Base-by-base conservation (phyloP, 345 rosid genomes). In the Chamaenerion angustifolium region DNA sequence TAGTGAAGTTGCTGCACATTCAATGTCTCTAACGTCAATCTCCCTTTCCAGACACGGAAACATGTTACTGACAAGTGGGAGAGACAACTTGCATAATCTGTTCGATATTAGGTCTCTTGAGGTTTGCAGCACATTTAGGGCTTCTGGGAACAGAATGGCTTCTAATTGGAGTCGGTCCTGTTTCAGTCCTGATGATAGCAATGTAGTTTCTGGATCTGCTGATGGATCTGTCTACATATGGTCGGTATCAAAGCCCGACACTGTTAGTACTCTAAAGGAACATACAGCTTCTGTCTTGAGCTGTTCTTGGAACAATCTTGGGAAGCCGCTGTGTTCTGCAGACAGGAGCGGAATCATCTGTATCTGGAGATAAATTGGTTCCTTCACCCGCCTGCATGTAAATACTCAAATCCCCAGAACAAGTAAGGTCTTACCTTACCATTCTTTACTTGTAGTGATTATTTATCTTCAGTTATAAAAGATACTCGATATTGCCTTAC, bases 91-190 rank as follows among this genome's bases (percentile, higher is more conserved):
- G 74, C 98, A 87, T 55, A 87, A 92, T 46, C 60, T 92, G 56
- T 92, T 87, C 14, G 95, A 92, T 58, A 80, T 80, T 16, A 63
- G 98, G 52, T 76, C 90, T 41, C 63, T 87, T 42, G 96, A 92
- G 56, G 82, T 92, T 16, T 92, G 95, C 19, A 73, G 84, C 46
- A 73, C 90, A 13, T 51, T 87, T 19, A 80, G 85, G 75, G 93
- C 95, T 12, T 59, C 64, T 8, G 95, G 95, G 46, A 87, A 80
- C 68, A 74, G 93, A 59, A 71, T 82, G 58, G 96, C 96, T 40
- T 81, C 96, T 10, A 92, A 92, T 46, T 92, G 95, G 96, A 92
- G 95, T 70, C 68, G 98, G 8, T 92, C 98, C 15, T 92, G 95
- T 60, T 75, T 84, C 56, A 92, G 96, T 61, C 96, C 95, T 1